Evolutionary conservation across 768 basidiomycete species (phyloP).

Genomic region (Cantharellus cinnabarinus): DNA sequence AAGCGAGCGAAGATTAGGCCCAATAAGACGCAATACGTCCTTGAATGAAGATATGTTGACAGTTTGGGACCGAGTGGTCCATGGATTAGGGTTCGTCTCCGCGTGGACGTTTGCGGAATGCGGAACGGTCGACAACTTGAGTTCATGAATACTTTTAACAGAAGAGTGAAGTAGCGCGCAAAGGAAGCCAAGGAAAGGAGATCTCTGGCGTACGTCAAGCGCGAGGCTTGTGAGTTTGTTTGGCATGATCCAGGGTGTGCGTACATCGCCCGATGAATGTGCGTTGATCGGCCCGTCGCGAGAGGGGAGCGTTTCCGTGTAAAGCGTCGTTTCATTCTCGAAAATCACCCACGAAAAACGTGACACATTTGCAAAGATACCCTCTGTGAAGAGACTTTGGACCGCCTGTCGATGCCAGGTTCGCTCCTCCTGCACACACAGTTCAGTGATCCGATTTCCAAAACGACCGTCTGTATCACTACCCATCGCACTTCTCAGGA

Average conservation of each 20-base stretch:
- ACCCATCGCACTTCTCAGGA: neutral
- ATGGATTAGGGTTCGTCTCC: neutral
- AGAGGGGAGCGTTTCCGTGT: neutral
- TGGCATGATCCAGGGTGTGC: neutral
- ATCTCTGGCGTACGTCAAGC: neutral
- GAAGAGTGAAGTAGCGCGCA: neutral
- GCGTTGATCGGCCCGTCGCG: neutral
- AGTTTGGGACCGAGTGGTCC: no score
- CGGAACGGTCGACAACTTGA: neutral
- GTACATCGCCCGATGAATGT: neutral
- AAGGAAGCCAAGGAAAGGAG: neutral
- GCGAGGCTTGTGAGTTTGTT: neutral
- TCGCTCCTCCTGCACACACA: neutral
- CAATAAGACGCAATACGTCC: neutral
- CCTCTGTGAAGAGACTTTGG: neutral
- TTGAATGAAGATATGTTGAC: neutral
- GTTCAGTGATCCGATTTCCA: neutral
- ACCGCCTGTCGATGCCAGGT: neutral
- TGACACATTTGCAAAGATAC: neutral
- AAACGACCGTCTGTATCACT: neutral
- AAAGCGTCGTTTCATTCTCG: neutral
- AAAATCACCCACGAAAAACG: neutral
- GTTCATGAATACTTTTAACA: neutral
- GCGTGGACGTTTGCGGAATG: neutral
- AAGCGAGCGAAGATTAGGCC: neutral